These are phyloP conservation scores for Rubroboletus pulcherrimus DNA, from an alignment of 768 basidiomycete genomes.

Conservation along the genomic window DNA sequence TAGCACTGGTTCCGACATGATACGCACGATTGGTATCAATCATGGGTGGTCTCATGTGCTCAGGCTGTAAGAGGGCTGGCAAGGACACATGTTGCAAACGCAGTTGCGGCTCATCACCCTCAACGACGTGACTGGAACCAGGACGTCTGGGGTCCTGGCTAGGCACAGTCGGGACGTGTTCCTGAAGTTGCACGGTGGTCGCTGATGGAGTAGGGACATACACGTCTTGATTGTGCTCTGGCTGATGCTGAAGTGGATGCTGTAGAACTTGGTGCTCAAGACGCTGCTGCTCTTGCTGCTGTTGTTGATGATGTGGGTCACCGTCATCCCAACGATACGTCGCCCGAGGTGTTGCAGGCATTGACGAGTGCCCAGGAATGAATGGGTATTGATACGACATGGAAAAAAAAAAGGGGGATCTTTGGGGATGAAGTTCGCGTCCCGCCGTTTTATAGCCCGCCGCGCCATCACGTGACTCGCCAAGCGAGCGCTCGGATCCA, in stretches of 20 bases:
- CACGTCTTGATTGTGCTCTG: conserved; percentile 23
- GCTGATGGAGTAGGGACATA: conserved; percentile 18
- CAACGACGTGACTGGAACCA: conserved; percentile 16
- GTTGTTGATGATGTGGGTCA: conserved; percentile 25
- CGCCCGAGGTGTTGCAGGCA: conserved; percentile 45
- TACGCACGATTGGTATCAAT: conserved; percentile 31
- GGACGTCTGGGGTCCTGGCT: conserved; percentile 25
- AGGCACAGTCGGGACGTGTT: conserved; percentile 29
- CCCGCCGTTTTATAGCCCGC: conserved; percentile 32
- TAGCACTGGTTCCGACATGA: conserved; percentile 26
- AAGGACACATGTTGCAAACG: conserved; percentile 26
- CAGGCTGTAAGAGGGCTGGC: conserved; percentile 17
- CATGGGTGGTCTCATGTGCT: conserved; percentile 34
- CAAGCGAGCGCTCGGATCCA: conserved; percentile 18
- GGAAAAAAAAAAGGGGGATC: conserved; percentile 30
- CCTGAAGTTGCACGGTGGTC: conserved; percentile 22
- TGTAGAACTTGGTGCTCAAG: conserved; percentile 39
- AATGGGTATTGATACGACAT: conserved; percentile 52
- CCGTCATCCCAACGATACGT: conserved; percentile 42
- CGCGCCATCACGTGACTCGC: conserved; percentile 25
- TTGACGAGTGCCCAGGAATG: conserved; percentile 45
- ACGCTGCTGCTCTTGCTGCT: conserved; percentile 32
- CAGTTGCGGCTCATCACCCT: conserved; percentile 24
- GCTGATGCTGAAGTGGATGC: conserved; percentile 36
- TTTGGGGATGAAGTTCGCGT: conserved; percentile 11